Base-by-base conservation (phyloP, 2,329 filamentous ascomycete genomes). In the Colletotrichum sp. region DNA sequence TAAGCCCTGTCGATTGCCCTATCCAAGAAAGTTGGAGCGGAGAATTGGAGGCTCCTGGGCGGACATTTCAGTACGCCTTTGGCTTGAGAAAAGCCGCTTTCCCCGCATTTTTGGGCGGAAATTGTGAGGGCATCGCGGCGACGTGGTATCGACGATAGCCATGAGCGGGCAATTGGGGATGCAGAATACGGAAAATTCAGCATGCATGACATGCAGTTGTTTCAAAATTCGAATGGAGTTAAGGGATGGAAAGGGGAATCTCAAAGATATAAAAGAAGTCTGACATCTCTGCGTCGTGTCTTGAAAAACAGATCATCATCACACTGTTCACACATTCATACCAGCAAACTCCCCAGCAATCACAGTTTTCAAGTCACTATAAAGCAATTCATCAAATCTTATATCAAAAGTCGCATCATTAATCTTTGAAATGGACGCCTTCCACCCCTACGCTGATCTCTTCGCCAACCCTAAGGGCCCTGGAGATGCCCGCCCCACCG, bases 401-500 rank as follows among this genome's bases (percentile, higher is more conserved):
- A 5, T 49, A 21, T 26, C 71, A 34, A 52, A 6, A 24, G 18
- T 28, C 21, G 5, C 13, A 28, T 26, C 28, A 62, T 6, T 4
- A n/a, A 10, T 6, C 8, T 8, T 63, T 18, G 7, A 26, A 8
- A 70, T 70, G 68, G 68, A 70, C 57, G 55, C 68, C 15, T 69
- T 74, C 67, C 26, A 70, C 10, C 71, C 71, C 18, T 74, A 74
- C 59, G 66, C 52, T 36, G 39, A 70, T 6, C 21, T 44, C 57
- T 49, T 62, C 28, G 36, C 36, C 63, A 66, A 63, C 15, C 79
- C 77, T 28, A 80, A 74, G 30, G 84, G 84, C 16, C 80, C 83
- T 5, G 84, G 84, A 18, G 85, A 86, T 75, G 80, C 79, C 7
- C 83, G 84, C 7, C 85, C 85, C 7, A 85, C 84, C 0, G 85